Evolutionary conservation across 1,284 basidiomycete species (phyloP).

Genomic region (Coniferiporia weirii): DNA sequence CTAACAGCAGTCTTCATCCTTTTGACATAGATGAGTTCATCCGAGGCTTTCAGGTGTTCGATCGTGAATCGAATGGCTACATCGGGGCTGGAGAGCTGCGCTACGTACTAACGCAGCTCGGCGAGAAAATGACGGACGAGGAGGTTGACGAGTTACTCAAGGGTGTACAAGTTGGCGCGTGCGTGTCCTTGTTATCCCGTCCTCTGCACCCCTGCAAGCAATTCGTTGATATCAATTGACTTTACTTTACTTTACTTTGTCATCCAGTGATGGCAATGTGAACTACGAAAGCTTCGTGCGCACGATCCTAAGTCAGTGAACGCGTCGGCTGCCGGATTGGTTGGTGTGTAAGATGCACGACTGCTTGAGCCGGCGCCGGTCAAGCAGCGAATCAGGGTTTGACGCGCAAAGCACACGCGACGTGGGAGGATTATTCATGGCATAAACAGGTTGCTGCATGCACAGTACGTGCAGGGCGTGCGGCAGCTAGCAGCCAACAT

Average conservation of each 20-base stretch:
- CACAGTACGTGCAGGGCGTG: neutral
- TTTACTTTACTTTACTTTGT: constrained; percentile 12
- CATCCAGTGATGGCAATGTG: constrained; percentile 87
- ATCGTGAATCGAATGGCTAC: constrained; percentile 96
- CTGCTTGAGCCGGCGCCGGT: no score
- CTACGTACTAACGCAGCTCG: constrained; percentile 93
- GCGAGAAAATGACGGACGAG: constrained; percentile 96
- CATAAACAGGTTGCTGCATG: no score
- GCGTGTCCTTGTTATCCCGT: constrained; percentile 30
- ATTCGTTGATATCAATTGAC: constrained; percentile 18
- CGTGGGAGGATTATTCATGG: no score
- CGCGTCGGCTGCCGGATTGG: neutral
- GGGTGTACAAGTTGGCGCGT: constrained; percentile 86
- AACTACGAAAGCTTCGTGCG: constrained; percentile 97
- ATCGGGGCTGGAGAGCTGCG: constrained; percentile 91
- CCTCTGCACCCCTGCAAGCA: neutral
- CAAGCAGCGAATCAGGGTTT: no score
- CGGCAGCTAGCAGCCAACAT: neutral
- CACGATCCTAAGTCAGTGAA: constrained; percentile 81
- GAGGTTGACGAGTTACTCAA: constrained; percentile 98
- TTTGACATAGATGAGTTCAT: constrained; percentile 88
- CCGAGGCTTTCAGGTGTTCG: constrained; percentile 98
- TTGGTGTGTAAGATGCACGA: no score
- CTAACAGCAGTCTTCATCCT: neutral
- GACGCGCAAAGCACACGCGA: no score